phyloP scores from a whole-genome alignment of 164 flowering plant species.

The Pachysandra terminalis region DNA sequence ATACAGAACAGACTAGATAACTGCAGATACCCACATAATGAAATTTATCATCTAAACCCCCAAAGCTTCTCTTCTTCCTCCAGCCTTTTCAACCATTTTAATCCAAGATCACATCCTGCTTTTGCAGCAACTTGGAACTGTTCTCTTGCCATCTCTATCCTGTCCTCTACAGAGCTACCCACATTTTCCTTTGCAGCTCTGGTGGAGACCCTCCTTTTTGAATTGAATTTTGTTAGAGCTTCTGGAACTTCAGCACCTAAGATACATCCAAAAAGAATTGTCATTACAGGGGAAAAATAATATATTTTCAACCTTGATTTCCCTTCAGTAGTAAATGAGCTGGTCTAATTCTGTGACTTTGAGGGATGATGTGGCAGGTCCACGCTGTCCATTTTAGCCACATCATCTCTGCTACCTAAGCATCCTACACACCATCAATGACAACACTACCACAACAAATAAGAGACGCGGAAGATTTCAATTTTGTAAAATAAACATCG shows the following conservation, averaged over 20 bases:
- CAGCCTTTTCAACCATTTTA: slow-evolving; percentile 71
- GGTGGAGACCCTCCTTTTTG: slow-evolving; percentile 27
- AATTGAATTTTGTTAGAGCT: slow-evolving; percentile 42
- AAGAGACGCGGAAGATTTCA: too few species aligned
- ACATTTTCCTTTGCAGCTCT: slow-evolving; percentile 23
- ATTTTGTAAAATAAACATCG: too few species aligned
- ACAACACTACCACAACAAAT: too few species aligned
- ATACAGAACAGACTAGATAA: too few species aligned
- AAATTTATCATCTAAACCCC: background rate
- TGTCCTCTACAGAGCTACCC: slow-evolving; percentile 22
- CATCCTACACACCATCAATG: too few species aligned
- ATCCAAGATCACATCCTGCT: slow-evolving; percentile 82
- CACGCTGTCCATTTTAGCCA: too few species aligned
- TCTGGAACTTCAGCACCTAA: slow-evolving; percentile 78
- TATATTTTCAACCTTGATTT: background rate
- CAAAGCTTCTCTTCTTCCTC: slow-evolving; percentile 58
- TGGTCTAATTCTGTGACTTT: too few species aligned
- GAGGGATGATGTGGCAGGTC: too few species aligned
- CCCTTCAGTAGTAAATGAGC: too few species aligned
- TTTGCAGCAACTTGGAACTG: slow-evolving; percentile 75
- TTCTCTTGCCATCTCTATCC: slow-evolving; percentile 57
- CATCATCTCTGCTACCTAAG: too few species aligned
- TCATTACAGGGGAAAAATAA: background rate
- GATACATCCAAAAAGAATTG: background rate
- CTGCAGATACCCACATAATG: background rate